phyloP scores from a whole-genome alignment of 169 alveolate genomes.

The Amoebophrya sp. region DNA sequence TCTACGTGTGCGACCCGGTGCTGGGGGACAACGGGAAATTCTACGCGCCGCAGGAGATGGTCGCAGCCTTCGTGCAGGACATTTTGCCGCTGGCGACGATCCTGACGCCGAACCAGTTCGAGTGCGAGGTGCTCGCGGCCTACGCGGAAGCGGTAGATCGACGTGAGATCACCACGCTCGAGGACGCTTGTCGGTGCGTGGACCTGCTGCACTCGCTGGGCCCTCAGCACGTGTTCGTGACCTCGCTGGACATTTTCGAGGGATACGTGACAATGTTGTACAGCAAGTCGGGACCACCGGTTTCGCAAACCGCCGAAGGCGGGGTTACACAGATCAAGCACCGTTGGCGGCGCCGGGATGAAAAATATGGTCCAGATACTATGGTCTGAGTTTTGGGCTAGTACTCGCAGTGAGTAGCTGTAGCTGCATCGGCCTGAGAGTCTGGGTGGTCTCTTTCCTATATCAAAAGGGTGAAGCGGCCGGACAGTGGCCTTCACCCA shows the following conservation, averaged over 20 bases:
- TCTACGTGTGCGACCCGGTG: neutral
- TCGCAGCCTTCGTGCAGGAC: neutral
- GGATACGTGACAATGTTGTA: neutral
- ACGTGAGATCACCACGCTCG: neutral
- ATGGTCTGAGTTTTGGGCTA: too few species aligned
- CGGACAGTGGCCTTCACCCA: too few species aligned
- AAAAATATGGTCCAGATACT: too few species aligned
- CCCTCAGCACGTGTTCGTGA: neutral
- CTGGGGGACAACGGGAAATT: neutral
- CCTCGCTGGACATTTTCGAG: neutral
- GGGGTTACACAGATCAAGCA: too few species aligned
- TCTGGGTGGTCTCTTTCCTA: too few species aligned
- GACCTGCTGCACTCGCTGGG: neutral
- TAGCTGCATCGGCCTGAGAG: too few species aligned
- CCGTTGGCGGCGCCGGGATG: too few species aligned
- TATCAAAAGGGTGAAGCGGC: too few species aligned
- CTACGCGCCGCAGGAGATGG: neutral
- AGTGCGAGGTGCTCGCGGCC: neutral
- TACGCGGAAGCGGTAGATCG: too few species aligned
- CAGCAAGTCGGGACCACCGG: too few species aligned
- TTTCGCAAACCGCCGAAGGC: too few species aligned
- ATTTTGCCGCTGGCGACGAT: neutral
- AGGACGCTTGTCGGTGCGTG: neutral
- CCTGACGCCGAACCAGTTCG: neutral
- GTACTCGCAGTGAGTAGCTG: too few species aligned